Evolutionary conservation across 108 stramenopile species (phyloP), one percentile per base, ranked within the genome.

Genomic region (Skeletonema potamos): DNA sequence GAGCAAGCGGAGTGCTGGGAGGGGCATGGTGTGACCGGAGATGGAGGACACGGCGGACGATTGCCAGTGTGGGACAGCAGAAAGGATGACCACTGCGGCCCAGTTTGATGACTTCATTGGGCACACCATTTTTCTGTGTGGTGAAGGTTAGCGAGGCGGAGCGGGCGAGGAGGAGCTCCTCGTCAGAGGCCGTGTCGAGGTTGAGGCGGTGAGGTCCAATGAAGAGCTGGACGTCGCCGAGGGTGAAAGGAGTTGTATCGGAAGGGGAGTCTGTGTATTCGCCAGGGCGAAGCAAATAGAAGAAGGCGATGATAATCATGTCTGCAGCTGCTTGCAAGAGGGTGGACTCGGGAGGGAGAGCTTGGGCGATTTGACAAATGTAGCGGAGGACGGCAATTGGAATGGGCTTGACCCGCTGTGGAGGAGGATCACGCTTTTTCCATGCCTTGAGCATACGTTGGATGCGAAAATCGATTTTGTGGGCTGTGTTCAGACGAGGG

Each of bases 1-100:
- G 32, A 28, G 72, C 68, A 0, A 74, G 30, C 1, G 77, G 71
- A 4, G 68, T 75, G 54, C 20, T 18, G 3, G 2, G 60, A 5
- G 62, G 58, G 15, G 57, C 72, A 1, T 10, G n/a, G 29, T 66
- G 13, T 43, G 59, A 33, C 6, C 72, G 48, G 7, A 75, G 68
- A 59, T 74, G 65, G 20, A 62, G 10, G 1, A 78, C 67, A 11
- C 64, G 78, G 6, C 70, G 54, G 9, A 68, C 58, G 11, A 73
- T 58, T 32, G 77, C 77, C 4, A 58, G 26, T 8, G 77, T 76
- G 15, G 86, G 86, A 59, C 86, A 86, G 43, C 64, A 22, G 44
- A 51, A 63, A 58, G 76, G 43, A 33, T 78, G 67, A 7, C 83
- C 80, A 57, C 62, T 70, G n/a, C 73, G 24, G 28, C 55, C 66